Base-by-base conservation (phyloP, 2,329 filamentous ascomycete genomes). In the Cyphellophora europaea region DNA sequence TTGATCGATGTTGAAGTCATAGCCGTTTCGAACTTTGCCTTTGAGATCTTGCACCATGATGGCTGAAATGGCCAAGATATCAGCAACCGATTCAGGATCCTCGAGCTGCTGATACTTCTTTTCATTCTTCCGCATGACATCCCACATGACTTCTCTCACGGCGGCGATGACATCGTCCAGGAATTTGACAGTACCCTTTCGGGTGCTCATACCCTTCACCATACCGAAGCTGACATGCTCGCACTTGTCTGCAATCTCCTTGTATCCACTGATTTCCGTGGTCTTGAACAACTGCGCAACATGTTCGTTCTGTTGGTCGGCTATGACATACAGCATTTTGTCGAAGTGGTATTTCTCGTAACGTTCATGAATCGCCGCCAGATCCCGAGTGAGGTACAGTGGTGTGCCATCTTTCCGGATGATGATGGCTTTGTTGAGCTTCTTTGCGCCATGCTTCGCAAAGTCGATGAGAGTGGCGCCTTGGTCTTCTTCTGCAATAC, bases 31-130 rank as follows among this genome's bases (percentile, higher is more conserved):
- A 44, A 68, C 69, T 75, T 95, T 96, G 57, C 89, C 91, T 47
- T 76, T 82, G 86, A 96, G 94, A 55, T 96, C 91, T 62, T 96
- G 89, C 13, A 94, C 86, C 87, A 96, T 96, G 54, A 96, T 89
- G 54, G 83, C 82, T 45, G 82, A 88, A 55, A 96, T 95, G 44
- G 89, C 91, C 3, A 96, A 73, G 8, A 75, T 85, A 63, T 96
- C 91, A 42, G 91, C 87, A 6, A 79, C 82, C 36, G 75, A 72
- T 36, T 77, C 78, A 1, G 89, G 89, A 57, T 96, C 70, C 53
- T 80, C 82, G 13, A 98, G 80, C 61, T 95, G 87, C 37, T 77
- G 65, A 61, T 96, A 98, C 69, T 98, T 98, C 54, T 73, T 70
- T 51, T 82, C 72, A 59, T 96, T 96, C 66, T 81, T 82, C 61